Evolutionary conservation across 2,329 filamentous ascomycete species (phyloP), one percentile per base, ranked within the genome.

Genomic region (Hymenoscyphus occultus): DNA sequence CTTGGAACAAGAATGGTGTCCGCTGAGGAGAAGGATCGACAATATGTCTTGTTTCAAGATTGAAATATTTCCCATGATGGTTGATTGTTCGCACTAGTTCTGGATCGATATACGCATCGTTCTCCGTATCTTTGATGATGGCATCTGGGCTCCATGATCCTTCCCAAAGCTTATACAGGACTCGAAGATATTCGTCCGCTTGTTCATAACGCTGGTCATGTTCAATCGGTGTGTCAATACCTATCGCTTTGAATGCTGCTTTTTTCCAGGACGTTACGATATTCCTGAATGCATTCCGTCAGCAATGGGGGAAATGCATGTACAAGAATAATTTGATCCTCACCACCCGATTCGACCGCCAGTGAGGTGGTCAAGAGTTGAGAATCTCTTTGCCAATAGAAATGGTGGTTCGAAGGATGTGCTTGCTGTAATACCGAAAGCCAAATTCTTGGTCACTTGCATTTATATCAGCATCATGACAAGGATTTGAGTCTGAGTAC

Each of bases 361-460:
- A 0, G 86, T 86, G 10, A 90, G 76, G 73, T 90, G 88, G 71
- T 91, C 88, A 0, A 90, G 79, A 0, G 88, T 90, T 3, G 84
- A 86, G 12, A 90, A 76, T n/a, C 87, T 77, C 19, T 88, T 77
- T 0, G 88, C 88, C 14, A 90, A 77, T 68, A 89, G 84, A 71
- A 89, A 90, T 0, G 88, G 88, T 71, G 87, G 83, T 72, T 90
- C 87, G 66, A 69, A 90, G 0, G 85, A 89, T 0, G 88, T 90
- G 1, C 84, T 84, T 0, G 87, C 82, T 0, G 88, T 90, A 0
- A 90, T 85, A 0, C 87, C 87, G 65, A 90, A 90, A 0, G 83
- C 84, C 12, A 91, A 81, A 66, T 80, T 88, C 68, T 84, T 83
- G 0, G 88, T 90, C 0, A 80, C 87, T 1, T 35, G 19, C 14